phyloP scores from a whole-genome alignment of 2,329 filamentous ascomycete genomes.

The Trichoderma sp. region DNA sequence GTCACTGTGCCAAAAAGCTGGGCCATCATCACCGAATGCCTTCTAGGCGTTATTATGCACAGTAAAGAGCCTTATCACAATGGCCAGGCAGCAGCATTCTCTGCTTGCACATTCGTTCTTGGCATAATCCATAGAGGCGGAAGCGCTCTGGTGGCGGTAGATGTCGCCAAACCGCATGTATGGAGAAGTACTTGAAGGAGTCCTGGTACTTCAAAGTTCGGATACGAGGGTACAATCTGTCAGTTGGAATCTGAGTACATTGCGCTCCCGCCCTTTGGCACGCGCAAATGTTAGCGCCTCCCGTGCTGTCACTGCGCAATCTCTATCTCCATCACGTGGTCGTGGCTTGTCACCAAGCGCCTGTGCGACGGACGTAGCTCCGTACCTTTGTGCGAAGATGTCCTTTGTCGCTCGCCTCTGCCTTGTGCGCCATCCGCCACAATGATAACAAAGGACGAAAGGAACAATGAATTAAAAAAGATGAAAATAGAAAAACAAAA shows the following conservation, averaged over 20 bases:
- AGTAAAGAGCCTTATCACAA: background rate
- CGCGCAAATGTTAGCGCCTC: slow-evolving; percentile 9
- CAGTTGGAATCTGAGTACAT: background rate
- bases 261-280: background rate
- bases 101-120: background rate
- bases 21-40: background rate
- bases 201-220: background rate
- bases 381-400: background rate
- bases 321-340: slow-evolving; percentile 9
- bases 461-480: background rate
- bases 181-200: background rate
- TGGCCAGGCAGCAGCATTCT: slow-evolving; percentile 4
- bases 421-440: background rate
- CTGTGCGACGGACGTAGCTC: background rate
- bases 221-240: background rate
- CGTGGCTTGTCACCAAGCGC: background rate
- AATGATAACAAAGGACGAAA: background rate
- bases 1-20: background rate
- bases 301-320: background rate
- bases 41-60: background rate
- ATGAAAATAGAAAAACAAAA: background rate
- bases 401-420: background rate
- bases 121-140: background rate
- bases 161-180: background rate
- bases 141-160: background rate